Evolutionary conservation across 2,329 filamentous ascomycete species (phyloP).

Genomic region (Sporothrix protearum): DNA sequence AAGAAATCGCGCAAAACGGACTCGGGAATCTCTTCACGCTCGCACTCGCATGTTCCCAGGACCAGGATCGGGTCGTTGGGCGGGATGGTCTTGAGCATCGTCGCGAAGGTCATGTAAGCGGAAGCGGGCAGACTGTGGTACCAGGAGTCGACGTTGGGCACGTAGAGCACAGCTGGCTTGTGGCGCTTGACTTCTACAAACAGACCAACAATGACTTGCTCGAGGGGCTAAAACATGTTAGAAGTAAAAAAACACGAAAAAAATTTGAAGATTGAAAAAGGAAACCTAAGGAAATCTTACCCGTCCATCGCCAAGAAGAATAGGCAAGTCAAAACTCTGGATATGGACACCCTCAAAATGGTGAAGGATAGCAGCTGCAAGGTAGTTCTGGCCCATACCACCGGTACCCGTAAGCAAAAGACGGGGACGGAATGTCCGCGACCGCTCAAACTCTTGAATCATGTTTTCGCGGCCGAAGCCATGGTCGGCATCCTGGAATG

Average conservation of each 20-base stretch:
- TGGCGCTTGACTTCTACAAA: slow-evolving; percentile 92
- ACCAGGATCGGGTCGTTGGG: slow-evolving; percentile 87
- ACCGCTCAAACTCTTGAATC: slow-evolving; percentile 75
- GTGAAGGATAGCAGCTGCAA: slow-evolving; percentile 80
- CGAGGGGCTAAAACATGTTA: slow-evolving; percentile 54
- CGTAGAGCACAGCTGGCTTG: slow-evolving; percentile 93
- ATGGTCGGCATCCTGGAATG: slow-evolving; percentile 74
- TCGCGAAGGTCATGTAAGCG: slow-evolving; percentile 75
- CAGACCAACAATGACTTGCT: slow-evolving; percentile 83
- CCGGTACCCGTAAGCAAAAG: slow-evolving; percentile 75
- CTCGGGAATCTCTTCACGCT: slow-evolving; percentile 57
- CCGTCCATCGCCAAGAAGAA: slow-evolving; percentile 77
- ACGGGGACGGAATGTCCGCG: slow-evolving; percentile 82
- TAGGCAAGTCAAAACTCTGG: slow-evolving; percentile 88
- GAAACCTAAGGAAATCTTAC: slow-evolving; percentile 45
- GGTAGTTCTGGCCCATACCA: slow-evolving; percentile 92
- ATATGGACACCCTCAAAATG: slow-evolving; percentile 92
- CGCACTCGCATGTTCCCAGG: slow-evolving; percentile 75
- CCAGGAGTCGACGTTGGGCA: slow-evolving; percentile 88
- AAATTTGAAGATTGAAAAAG: no score
- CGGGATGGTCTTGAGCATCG: slow-evolving; percentile 76
- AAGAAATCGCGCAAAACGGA: slow-evolving; percentile 75
- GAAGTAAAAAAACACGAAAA: neutral
- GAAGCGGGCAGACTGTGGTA: slow-evolving; percentile 61
- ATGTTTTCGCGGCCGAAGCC: slow-evolving; percentile 81